Conservation (phyloP, 768 basidiomycete species). For the Fomitopsis pulvina region DNA sequence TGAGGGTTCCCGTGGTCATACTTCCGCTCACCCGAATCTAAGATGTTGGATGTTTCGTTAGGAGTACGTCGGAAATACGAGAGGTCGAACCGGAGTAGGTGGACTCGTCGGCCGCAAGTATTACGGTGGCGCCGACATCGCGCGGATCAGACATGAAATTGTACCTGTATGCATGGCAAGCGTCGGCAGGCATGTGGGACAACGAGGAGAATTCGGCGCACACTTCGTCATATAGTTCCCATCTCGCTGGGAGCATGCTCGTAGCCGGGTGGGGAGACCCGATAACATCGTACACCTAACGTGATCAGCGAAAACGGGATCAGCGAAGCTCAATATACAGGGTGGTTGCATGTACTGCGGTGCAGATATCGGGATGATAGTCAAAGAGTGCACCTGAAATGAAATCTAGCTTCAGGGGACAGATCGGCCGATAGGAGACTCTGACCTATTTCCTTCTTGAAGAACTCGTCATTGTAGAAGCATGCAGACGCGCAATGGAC, state of each 20-base stretch:
- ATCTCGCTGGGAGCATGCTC: conserved; percentile 27
- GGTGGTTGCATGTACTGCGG: conserved; percentile 28
- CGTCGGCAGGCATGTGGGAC: neutral
- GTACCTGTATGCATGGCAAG: conserved; percentile 26
- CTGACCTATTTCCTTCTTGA: conserved; percentile 33
- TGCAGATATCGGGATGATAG: conserved; percentile 37
- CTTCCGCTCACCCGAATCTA: conserved; percentile 41
- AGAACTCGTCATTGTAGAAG: conserved; percentile 34
- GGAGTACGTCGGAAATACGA: neutral
- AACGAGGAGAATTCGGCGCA: conserved; percentile 15
- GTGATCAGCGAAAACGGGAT: neutral
- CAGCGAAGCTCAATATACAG: neutral
- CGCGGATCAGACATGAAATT: conserved; percentile 43
- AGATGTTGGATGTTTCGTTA: conserved; percentile 14
- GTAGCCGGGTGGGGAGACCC: conserved; percentile 39
- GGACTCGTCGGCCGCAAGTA: conserved; percentile 39
- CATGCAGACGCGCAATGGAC: conserved; percentile 41
- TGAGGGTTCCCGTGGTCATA: conserved; percentile 70
- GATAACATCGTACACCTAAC: conserved; percentile 25
- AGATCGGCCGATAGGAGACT: neutral
- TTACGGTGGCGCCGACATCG: conserved; percentile 34
- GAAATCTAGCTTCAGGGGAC: neutral
- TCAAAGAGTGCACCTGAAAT: conserved; percentile 36
- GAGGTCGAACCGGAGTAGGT: conserved; percentile 34
- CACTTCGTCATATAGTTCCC: conserved; percentile 32